Base-by-base conservation (phyloP, 73 alveolate species). In the Symbiodinium natans region DNA sequence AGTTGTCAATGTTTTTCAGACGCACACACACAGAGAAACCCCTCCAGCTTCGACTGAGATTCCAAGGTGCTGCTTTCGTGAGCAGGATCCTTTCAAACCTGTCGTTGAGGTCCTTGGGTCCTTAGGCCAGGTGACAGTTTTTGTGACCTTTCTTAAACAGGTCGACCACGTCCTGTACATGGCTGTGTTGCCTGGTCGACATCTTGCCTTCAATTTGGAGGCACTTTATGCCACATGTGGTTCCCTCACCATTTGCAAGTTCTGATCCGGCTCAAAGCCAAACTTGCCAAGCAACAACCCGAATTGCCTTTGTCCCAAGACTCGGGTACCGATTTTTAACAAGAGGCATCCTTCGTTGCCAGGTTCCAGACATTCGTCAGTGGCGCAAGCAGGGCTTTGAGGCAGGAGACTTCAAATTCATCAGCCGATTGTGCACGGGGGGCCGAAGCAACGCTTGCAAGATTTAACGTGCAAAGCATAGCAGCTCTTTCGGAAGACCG, bases 341-440 rank as follows among this genome's bases (percentile, higher is more conserved):
- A n/a, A n/a, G n/a, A n/a, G n/a, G n/a, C n/a, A n/a, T n/a, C n/a
- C n/a, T 52, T 29, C 31, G 23, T 21, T 52, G 36, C 59, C 74
- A 88, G 95, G 95, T 88, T 41, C 73, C 86, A 17, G 95, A 88
- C 41, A 41, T 88, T 27, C 95, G 95, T 19, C 63, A 27, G 95
- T 88, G 95, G 95, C 84, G 95, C 41, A 88, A 88, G 95, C 86
- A 88, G 10, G 95, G 95, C 73, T 88, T 88, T 43, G 95, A 88
- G 82, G 82, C 82, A 23, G 33, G 23, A 10, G 63, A n/a, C n/a
- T n/a, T n/a, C n/a, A n/a, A n/a, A n/a, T n/a, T n/a, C n/a, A n/a
- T n/a, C n/a, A n/a, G n/a, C n/a, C n/a, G n/a, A n/a, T n/a, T n/a
- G n/a, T n/a, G n/a, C n/a, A n/a, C n/a, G n/a, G n/a, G n/a, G n/a